Conservation (phyloP, 2,329 filamentous ascomycete genomes). For the Fusarium armeniacum region DNA sequence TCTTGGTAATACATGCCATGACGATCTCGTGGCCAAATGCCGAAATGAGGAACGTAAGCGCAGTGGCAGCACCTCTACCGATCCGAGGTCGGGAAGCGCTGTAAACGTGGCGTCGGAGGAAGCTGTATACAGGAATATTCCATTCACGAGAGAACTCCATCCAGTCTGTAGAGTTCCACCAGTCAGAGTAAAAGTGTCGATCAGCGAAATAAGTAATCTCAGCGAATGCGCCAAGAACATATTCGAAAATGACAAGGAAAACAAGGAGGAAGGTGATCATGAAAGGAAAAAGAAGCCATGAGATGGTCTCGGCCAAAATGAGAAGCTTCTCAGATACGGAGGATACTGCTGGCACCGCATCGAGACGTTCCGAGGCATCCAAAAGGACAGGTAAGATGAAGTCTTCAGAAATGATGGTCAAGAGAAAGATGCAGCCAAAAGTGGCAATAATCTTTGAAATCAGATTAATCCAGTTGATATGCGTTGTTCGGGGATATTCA, state of each 20-base stretch:
- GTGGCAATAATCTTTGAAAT: constrained; percentile 88
- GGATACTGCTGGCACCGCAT: constrained; percentile 55
- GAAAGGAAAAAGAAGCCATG: constrained; percentile 93
- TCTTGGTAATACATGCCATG: constrained; percentile 98
- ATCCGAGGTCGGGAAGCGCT: constrained; percentile 82
- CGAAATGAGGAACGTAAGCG: constrained; percentile 92
- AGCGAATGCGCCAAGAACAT: constrained; percentile 92
- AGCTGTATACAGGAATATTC: constrained; percentile 98
- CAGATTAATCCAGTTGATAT: constrained; percentile 84
- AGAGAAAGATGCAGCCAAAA: constrained; percentile 95
- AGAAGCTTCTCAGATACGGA: constrained; percentile 76
- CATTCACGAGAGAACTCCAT: constrained; percentile 96
- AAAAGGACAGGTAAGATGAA: constrained; percentile 92
- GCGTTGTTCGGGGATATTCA: constrained; percentile 86
- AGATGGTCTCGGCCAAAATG: constrained; percentile 90
- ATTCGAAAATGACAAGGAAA: constrained; percentile 98
- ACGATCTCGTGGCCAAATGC: constrained; percentile 93
- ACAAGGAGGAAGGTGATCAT: constrained; percentile 96
- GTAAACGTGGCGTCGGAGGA: constrained; percentile 95
- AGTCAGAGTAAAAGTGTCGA: constrained; percentile 89
- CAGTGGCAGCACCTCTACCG: constrained; percentile 81
- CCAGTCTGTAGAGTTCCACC: constrained; percentile 87
- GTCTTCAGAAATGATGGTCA: constrained; percentile 92
- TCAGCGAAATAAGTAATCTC: constrained; percentile 95
- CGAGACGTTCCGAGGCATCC: constrained; percentile 73